Evolutionary conservation across 257 asterid species (phyloP).

Genomic region (Schizonepeta tenuifolia): DNA sequence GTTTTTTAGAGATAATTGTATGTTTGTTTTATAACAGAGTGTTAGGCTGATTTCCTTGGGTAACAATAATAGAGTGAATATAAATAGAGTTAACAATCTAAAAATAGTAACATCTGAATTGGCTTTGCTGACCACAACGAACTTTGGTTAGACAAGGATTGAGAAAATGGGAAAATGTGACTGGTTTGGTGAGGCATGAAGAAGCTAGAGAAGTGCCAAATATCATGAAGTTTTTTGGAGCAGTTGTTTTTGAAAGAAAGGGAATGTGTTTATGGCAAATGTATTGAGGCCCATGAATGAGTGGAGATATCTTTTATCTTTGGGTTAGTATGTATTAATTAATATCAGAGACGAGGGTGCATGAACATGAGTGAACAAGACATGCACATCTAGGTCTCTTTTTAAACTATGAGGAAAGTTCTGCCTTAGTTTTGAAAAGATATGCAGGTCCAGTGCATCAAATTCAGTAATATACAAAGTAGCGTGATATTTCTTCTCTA

Average conservation of each 20-base stretch:
- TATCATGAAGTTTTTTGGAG: not conserved
- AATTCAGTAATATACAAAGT: not conserved
- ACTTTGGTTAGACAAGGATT: not conserved
- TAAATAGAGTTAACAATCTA: not conserved
- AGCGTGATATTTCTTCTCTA: not conserved
- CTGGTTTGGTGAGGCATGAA: not conserved
- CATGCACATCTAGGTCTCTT: not conserved
- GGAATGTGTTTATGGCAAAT: not conserved
- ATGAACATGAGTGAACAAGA: not conserved
- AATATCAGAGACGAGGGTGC: slow-evolving; percentile 8
- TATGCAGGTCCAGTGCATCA: too few relatives aligned
- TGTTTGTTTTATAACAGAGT: not conserved
- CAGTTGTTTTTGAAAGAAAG: not conserved
- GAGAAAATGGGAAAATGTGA: not conserved
- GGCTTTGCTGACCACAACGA: not conserved
- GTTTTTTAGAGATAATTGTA: not conserved
- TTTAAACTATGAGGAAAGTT: not conserved
- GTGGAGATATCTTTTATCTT: not conserved
- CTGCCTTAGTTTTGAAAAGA: slow-evolving; percentile 14
- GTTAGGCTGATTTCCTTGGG: not conserved
- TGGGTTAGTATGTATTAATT: not conserved
- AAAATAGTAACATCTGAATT: not conserved
- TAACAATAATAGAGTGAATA: not conserved
- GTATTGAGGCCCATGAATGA: not conserved
- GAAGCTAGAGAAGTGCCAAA: not conserved